Base-by-base conservation (phyloP, 306 rosid species). In the Cucurbita argyrosperma region DNA sequence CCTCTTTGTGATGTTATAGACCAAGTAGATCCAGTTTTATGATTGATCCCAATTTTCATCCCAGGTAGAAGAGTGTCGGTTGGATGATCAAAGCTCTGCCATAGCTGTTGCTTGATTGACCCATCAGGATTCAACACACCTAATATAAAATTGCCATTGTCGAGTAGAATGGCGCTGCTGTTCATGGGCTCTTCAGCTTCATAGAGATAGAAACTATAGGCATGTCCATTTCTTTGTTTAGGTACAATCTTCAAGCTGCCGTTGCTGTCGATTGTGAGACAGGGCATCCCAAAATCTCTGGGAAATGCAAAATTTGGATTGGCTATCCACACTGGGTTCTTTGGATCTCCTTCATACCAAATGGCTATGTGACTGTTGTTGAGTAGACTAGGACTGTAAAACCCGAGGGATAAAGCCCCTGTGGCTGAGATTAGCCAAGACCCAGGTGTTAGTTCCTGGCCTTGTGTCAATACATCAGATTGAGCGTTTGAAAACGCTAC, bases 41-140 rank as follows among this genome's bases (percentile, higher is more conserved):
- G 70, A 43, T 74, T 60, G 18, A 77, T 23, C 14, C 84, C 81
- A 46, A 77, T 42, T 45, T 81, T 81, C 84, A 77, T 81, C 21
- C 66, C 61, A 0, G 68, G 62, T 45, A 79, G 57, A 10, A 81
- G 65, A 14, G 76, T 80, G 73, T 80, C 78, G 1, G 79, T 77
- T 12, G 85, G 82, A 75, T 23, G 1, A 46, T 70, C 85, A 16
- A 75, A 78, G 53, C 46, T 78, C 71, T 74, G 75, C 77, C 75
- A 78, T 5, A 75, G 39, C 2, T 61, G 75, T 49, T 26, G 60
- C 74, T 52, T 64, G 6, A 55, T 37, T 6, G 71, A 50, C 10
- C 76, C 84, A 58, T 66, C 72, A n/a, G 61, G 39, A n/a, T 62
- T 78, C 26, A 70, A 42, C 51, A 71, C 78, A 13, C 50, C 39